Evolutionary conservation across 352 stramenopile species (phyloP).

Genomic region (Albugo laibachii): DNA sequence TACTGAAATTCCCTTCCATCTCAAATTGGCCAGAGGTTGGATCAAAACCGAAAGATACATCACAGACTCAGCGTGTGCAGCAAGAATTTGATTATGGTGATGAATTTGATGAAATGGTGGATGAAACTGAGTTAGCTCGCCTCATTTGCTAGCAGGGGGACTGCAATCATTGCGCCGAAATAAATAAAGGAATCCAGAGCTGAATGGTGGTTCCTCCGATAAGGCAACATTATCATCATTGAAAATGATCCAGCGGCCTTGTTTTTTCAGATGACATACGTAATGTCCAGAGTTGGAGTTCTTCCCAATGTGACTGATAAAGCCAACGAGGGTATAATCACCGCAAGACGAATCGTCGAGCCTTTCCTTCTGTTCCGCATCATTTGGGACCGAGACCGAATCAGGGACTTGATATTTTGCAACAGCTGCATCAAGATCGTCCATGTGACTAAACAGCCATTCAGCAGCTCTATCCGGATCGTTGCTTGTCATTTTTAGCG

Average conservation of each 20-base stretch:
- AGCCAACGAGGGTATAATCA: constrained; percentile 91
- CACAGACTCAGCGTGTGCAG: constrained; percentile 8
- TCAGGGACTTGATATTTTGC: constrained; percentile 43
- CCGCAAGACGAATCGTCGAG: constrained; percentile 30
- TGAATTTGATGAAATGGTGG: constrained; percentile 67
- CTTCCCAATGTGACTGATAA: constrained; percentile 97
- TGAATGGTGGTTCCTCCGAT: constrained; percentile 84
- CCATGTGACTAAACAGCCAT: constrained; percentile 97
- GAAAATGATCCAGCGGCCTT: constrained; percentile 95
- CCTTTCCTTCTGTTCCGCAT: constrained; percentile 11
- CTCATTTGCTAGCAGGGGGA: constrained; percentile 22
- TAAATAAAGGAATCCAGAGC: constrained; percentile 94
- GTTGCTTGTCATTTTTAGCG: constrained; percentile 81
- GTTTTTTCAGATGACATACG: constrained; percentile 95
- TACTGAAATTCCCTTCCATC: not conserved
- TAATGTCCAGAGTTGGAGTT: constrained; percentile 97
- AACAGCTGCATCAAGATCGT: constrained; percentile 86
- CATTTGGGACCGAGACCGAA: constrained; percentile 2
- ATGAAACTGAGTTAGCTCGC: constrained; percentile 31
- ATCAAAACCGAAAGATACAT: not conserved
- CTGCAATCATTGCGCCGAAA: constrained; percentile 43
- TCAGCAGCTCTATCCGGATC: constrained; percentile 89
- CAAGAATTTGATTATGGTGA: constrained; percentile 45
- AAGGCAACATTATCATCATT: constrained; percentile 98
- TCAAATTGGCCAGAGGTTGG: not conserved